A percentile compares a stretch with the other conserved stretches of the same genome.
Conservation (phyloP, 176 grass and related monocot species). For the Triticum timopheevii region DNA sequence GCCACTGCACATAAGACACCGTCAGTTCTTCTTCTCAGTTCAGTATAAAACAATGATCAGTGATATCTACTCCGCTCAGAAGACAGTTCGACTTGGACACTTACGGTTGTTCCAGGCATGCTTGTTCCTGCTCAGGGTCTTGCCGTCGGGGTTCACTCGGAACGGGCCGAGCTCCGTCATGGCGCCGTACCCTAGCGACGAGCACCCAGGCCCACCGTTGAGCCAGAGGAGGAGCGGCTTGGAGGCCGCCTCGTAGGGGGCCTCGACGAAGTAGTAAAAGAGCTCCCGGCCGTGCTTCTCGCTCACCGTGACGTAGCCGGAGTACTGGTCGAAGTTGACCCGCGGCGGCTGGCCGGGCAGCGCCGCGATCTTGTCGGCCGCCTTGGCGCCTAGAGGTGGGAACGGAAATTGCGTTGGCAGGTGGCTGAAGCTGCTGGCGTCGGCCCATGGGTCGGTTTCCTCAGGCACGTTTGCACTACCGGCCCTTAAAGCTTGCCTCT, state of each 20-base stretch:
- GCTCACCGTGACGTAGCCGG: slow-evolving; percentile 53
- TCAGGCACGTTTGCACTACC: neutral
- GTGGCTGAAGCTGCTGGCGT: slow-evolving; percentile 1
- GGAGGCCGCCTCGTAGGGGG: neutral
- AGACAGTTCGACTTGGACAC: neutral
- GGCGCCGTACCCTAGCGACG: slow-evolving; percentile 49
- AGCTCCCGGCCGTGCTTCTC: slow-evolving; percentile 27
- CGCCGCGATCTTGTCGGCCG: slow-evolving; percentile 21
- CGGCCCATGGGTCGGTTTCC: neutral
- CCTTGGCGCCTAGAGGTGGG: slow-evolving; percentile 15
- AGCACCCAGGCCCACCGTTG: slow-evolving; percentile 70
- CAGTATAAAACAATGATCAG: neutral
- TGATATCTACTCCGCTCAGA: neutral
- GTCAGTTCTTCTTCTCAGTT: neutral
- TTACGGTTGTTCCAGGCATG: slow-evolving; percentile 52
- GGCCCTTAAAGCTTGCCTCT: neutral
- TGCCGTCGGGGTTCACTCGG: slow-evolving; percentile 39
- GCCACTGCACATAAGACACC: slow-evolving; percentile 34
- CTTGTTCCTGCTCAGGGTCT: slow-evolving; percentile 42
- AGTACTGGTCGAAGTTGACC: slow-evolving; percentile 44
- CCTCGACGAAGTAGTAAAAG: slow-evolving; percentile 67
- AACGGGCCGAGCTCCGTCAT: slow-evolving; percentile 60
- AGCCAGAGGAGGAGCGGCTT: slow-evolving; percentile 64
- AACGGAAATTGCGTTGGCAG: neutral
- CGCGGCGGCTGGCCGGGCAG: slow-evolving; percentile 49